phyloP scores from a whole-genome alignment of 2,329 filamentous ascomycete species.

The Ampelomyces quisqualis region DNA sequence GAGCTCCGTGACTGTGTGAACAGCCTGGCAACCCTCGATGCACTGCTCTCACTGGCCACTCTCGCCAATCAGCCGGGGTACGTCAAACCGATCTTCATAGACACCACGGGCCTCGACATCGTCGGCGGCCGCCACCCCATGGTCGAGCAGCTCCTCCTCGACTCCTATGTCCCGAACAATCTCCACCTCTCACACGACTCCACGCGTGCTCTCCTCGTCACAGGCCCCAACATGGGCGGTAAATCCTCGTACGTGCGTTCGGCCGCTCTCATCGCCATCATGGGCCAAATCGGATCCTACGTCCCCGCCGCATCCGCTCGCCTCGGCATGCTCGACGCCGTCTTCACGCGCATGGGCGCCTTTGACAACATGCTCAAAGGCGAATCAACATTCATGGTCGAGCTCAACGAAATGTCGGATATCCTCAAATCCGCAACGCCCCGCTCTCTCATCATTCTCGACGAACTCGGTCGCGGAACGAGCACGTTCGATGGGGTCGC shows the following conservation, averaged over 20 bases:
- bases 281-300: constrained; percentile 92
- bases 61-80: constrained; percentile 88
- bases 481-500: constrained; percentile 95
- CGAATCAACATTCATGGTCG: constrained; percentile 97
- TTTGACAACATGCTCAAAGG: constrained; percentile 94
- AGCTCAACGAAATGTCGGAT: constrained; percentile 86
- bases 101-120: constrained; percentile 69
- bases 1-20: constrained; percentile 85
- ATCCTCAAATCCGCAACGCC: constrained; percentile 88
- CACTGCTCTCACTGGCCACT: constrained; percentile 79
- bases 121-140: constrained; percentile 84
- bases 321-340: constrained; percentile 83
- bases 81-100: constrained; percentile 69
- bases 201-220: constrained; percentile 78
- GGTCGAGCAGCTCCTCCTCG: constrained; percentile 84
- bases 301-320: constrained; percentile 75
- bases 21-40: constrained; percentile 83
- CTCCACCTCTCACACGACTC: constrained; percentile 62
- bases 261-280: constrained; percentile 85
- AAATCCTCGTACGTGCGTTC: constrained; percentile 97
- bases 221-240: constrained; percentile 97
- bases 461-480: constrained; percentile 91
- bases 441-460: constrained; percentile 82
- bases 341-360: constrained; percentile 94
- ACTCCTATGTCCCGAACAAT: constrained; percentile 88